These are phyloP conservation scores for Rhizopogon hawkerae DNA, from an alignment of 1,284 basidiomycete genomes.

Conservation along the genomic window DNA sequence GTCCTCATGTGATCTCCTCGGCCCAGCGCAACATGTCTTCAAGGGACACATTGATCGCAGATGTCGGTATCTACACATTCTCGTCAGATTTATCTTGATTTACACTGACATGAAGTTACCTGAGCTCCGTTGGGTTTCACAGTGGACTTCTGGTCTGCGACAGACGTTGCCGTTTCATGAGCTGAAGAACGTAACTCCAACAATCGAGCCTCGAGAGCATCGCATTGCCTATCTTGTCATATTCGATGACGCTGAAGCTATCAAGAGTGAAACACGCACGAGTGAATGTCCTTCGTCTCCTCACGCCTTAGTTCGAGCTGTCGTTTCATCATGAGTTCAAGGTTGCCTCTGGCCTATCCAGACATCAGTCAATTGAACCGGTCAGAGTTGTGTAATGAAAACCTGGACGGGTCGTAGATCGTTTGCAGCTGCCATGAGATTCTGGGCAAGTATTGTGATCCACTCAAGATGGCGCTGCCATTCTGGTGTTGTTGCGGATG, in stretches of 20 bases:
- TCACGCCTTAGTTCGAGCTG: slow-evolving; percentile 61
- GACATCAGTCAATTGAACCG: slow-evolving; percentile 4
- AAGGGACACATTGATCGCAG: slow-evolving; percentile 14
- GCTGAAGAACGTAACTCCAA: slow-evolving; percentile 37
- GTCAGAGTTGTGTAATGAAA: slow-evolving; percentile 6
- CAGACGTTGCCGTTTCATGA: slow-evolving; percentile 11
- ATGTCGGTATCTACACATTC: neutral
- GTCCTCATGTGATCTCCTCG: slow-evolving; percentile 38
- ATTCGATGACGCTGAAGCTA: neutral
- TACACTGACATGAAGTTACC: neutral
- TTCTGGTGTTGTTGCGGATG: slow-evolving; percentile 45
- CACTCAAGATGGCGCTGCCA: slow-evolving; percentile 68
- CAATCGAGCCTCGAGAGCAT: slow-evolving; percentile 54
- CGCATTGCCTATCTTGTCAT: slow-evolving; percentile 47
- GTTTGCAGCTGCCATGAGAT: slow-evolving; percentile 75
- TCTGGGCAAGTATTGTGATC: slow-evolving; percentile 68
- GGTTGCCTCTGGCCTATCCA: slow-evolving; percentile 55
- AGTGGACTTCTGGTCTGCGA: neutral
- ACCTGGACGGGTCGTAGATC: slow-evolving; percentile 76
- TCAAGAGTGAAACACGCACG: slow-evolving; percentile 33
- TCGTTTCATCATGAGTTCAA: slow-evolving; percentile 68
- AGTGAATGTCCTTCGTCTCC: slow-evolving; percentile 57
- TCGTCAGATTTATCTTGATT: neutral
- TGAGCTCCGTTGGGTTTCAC: neutral
- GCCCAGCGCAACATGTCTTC: slow-evolving; percentile 52